These are phyloP conservation scores for Coemansia sp. DNA, from an alignment of 192 early-diverging fungal species.

Conservation along the genomic window DNA sequence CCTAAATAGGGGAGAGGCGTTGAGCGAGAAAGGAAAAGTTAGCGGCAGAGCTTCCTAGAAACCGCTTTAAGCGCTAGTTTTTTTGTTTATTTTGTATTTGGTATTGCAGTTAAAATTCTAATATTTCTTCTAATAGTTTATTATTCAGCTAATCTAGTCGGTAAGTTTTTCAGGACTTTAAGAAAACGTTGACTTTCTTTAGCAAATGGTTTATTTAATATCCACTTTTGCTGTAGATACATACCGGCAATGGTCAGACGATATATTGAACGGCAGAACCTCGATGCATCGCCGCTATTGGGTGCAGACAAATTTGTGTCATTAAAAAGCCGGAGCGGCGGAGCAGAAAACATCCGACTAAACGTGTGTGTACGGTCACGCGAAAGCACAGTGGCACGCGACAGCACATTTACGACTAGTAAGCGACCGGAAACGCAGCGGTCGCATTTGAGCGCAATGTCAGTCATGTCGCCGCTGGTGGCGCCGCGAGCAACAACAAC, in stretches of 20 bases:
- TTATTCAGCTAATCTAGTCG: too few species aligned
- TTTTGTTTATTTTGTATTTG: too few species aligned
- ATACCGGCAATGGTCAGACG: conserved; percentile 9
- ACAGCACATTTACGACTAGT: neutral
- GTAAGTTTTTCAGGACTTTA: too few species aligned
- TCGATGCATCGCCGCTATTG: conserved; percentile 26
- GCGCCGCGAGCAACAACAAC: neutral
- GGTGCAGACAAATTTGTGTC: conserved; percentile 12
- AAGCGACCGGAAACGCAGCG: conserved; percentile 16
- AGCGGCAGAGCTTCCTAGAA: too few species aligned
- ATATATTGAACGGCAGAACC: conserved; percentile 10
- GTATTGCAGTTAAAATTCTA: too few species aligned
- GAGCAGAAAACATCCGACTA: conserved; percentile 6
- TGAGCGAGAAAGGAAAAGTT: neutral
- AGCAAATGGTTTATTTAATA: too few species aligned
- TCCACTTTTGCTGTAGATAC: too few species aligned
- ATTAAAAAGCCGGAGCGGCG: conserved; percentile 1
- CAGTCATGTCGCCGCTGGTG: conserved; percentile 28
- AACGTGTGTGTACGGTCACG: conserved; percentile 12
- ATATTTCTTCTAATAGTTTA: too few species aligned
- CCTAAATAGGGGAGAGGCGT: neutral
- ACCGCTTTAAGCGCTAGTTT: too few species aligned
- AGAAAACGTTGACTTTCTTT: too few species aligned
- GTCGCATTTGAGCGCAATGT: conserved; percentile 14
- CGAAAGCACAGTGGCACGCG: neutral